Evolutionary conservation across 2,329 filamentous ascomycete genomes (phyloP).

Genomic region (Fusarium sp.): DNA sequence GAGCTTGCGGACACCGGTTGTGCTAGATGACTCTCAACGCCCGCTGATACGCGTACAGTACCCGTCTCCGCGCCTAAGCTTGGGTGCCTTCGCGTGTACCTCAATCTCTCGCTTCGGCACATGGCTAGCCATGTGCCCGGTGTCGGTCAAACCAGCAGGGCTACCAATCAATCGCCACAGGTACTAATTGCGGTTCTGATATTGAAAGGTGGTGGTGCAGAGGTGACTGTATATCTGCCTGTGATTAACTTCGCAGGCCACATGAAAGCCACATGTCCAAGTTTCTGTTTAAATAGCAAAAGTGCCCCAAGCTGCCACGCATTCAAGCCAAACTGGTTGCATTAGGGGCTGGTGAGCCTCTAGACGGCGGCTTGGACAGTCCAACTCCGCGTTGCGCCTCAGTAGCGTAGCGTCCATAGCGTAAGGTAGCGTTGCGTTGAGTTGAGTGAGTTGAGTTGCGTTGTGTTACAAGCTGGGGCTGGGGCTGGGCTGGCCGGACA

Average conservation of each 20-base stretch:
- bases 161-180: constrained; percentile 40
- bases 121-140: constrained; percentile 46
- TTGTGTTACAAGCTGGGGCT: no score
- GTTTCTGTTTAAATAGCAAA: constrained; percentile 15
- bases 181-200: constrained; percentile 10
- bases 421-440: neutral
- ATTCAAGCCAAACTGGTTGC: constrained; percentile 8
- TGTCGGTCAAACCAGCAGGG: constrained; percentile 37
- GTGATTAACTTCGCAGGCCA: constrained; percentile 13
- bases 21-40: constrained; percentile 18
- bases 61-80: constrained; percentile 8
- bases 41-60: constrained; percentile 32
- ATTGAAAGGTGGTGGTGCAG: constrained; percentile 15
- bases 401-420: constrained; percentile 18
- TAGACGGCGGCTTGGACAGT: constrained; percentile 15
- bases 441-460: constrained; percentile 2
- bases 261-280: constrained; percentile 20
- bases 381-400: constrained; percentile 26
- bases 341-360: constrained; percentile 34
- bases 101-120: constrained; percentile 36
- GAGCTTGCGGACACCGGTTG: neutral
- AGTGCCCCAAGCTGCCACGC: constrained; percentile 8
- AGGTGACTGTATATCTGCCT: constrained; percentile 15
- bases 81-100: constrained; percentile 25
- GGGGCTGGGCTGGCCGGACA: constrained; percentile 25